These are phyloP conservation scores for Talaromyces sp. DNA, from an alignment of 2,329 filamentous ascomycete genomes.

Conservation along the genomic window DNA sequence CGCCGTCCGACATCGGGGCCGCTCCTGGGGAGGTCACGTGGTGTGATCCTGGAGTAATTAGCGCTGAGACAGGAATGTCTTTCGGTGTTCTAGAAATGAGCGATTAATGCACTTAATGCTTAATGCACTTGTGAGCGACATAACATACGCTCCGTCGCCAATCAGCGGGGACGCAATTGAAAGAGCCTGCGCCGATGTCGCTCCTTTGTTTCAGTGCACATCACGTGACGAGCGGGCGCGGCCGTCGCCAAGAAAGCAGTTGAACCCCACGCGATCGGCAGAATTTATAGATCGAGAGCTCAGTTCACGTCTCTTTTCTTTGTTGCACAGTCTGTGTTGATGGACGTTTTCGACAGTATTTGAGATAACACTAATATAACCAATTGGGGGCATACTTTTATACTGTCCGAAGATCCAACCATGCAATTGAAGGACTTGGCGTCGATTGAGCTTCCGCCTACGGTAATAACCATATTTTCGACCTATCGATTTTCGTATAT, in stretches of 20 bases:
- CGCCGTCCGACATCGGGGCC: conserved; percentile 7
- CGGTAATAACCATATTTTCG: conserved; percentile 1
- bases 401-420: neutral
- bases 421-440: conserved; percentile 13
- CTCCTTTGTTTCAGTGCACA: neutral
- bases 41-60: neutral
- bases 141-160: neutral
- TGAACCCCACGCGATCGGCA: neutral
- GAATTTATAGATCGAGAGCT: neutral
- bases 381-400: neutral
- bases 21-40: neutral
- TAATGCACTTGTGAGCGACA: neutral
- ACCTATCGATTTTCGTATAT: neutral
- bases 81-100: neutral
- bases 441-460: conserved; percentile 12
- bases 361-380: neutral
- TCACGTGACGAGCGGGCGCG: neutral
- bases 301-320: neutral
- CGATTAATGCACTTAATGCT: neutral
- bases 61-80: conserved; percentile 2
- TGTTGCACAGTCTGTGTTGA: neutral
- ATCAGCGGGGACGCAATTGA: neutral
- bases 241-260: neutral
- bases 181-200: neutral
- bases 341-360: neutral